phyloP scores from a whole-genome alignment of 164 flowering plant species.

The Amborella trichopoda region DNA sequence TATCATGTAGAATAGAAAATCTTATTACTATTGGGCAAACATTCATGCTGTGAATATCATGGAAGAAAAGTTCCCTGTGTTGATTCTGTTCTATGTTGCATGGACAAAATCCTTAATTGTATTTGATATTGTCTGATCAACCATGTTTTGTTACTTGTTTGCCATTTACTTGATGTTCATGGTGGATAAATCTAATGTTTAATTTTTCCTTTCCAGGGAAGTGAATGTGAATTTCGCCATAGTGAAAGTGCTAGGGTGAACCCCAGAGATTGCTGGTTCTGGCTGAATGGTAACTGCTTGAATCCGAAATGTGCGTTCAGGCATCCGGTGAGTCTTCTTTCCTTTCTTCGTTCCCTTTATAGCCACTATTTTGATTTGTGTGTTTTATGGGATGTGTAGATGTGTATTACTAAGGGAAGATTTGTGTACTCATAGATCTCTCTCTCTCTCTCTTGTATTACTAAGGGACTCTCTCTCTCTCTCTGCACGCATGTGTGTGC shows the following conservation, averaged over 20 bases:
- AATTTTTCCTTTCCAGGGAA: slow-evolving; percentile 37
- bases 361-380: neutral
- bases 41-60: too few species aligned
- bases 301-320: slow-evolving; percentile 83
- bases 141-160: too few species aligned
- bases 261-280: slow-evolving; percentile 85
- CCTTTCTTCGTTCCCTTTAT: neutral
- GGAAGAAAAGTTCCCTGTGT: too few species aligned
- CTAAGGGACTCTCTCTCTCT: neutral
- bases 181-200: neutral
- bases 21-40: too few species aligned
- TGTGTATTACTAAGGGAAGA: neutral
- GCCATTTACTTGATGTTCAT: too few species aligned
- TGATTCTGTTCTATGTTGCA: too few species aligned
- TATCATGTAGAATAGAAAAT: too few species aligned
- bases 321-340: slow-evolving; percentile 58
- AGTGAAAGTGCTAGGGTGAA: slow-evolving; percentile 84
- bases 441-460: neutral
- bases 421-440: neutral
- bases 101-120: too few species aligned
- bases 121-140: too few species aligned
- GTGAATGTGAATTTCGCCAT: slow-evolving; percentile 92
- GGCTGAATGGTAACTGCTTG: slow-evolving; percentile 80
- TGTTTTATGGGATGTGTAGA: neutral
- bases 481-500: neutral